Evolutionary conservation across 2,329 filamentous ascomycete genomes (phyloP), one percentile per base, ranked within the genome.

Genomic region (Colletotrichum sojae): DNA sequence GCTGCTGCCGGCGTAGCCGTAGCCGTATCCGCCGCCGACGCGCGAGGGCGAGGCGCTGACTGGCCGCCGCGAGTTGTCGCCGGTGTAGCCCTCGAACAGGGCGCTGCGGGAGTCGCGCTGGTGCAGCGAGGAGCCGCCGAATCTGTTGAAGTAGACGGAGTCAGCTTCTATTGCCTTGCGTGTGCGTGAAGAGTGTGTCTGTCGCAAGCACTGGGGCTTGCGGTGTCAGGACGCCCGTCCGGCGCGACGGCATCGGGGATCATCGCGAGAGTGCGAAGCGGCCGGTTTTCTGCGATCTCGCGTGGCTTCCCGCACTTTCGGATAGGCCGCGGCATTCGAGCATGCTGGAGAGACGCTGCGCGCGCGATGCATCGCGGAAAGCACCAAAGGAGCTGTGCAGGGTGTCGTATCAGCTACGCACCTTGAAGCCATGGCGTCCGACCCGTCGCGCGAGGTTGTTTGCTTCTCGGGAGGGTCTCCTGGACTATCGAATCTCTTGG

Each of bases 41-140:
- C 79, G 79, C 72, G 77, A 82, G 22, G 86, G 84, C 74, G 83
- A 85, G 51, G 82, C 78, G 76, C 82, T 86, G 73, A 79, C 79
- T 54, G 82, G 78, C 61, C 83, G 78, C 71, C 83, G 80, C 73
- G 79, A 77, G 71, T 82, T 80, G 69, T 81, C 78, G 73, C 80
- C 79, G 72, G 87, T 89, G 81, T 94, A 94, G 74, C 90, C 90
- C 73, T 92, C 91, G 82, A 94, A 94, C 72, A 94, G 89, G 73
- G 90, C 90, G 77, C 89, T 91, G 76, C 92, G 85, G 76, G 89
- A 87, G 83, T 93, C 86, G 83, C 92, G 88, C 83, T 94, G 92
- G 79, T 94, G 92, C 71, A 94, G 88, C 73, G 86, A 87, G 55
- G 90, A 91, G 75, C 86, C 82, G 74, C 89, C 86, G 79, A 93